Percentiles rank a stretch among this genome's conserved stretches.
These are phyloP conservation scores for Sphaerosporella brunnea DNA, from an alignment of 495 filamentous ascomycete species.

Conservation along the genomic window DNA sequence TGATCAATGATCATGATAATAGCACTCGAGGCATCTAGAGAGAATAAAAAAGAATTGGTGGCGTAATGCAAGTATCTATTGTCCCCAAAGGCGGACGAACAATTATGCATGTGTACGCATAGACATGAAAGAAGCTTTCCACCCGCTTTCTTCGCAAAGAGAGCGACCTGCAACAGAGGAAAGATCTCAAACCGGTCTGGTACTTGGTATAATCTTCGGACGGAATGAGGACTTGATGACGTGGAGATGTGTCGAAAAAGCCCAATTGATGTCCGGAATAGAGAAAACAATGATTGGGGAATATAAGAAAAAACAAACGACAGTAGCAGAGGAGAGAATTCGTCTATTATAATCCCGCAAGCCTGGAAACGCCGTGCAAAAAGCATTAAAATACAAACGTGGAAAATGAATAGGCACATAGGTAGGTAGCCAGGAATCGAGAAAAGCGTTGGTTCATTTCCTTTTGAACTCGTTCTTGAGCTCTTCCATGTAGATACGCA, in stretches of 20 bases:
- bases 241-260: constrained; percentile 29
- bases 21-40: not conserved
- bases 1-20: not conserved
- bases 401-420: not conserved
- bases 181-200: constrained; percentile 14
- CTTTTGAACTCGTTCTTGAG: constrained; percentile 39
- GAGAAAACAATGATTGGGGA: not conserved
- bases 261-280: constrained; percentile 34
- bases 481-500: constrained; percentile 41
- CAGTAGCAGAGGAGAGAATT: constrained; percentile 2
- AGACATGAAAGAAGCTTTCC: constrained; percentile 8
- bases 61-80: not conserved
- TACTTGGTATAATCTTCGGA: constrained; percentile 30
- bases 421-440: not conserved
- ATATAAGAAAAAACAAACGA: not conserved
- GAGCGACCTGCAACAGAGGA: constrained; percentile 1
- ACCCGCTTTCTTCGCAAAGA: too few relatives aligned
- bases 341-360: constrained; percentile 3
- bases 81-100: not conserved
- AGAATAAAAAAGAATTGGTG: not conserved
- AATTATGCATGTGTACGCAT: not conserved
- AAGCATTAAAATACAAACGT: not conserved
- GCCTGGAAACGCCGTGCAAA: constrained; percentile 2
- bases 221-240: constrained; percentile 36
- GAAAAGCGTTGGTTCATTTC: constrained; percentile 21